Percentiles rank a stretch among this genome's conserved stretches.
Evolutionary conservation across 2,329 filamentous ascomycete genomes (phyloP).

Genomic region (Rosellinia necatrix): DNA sequence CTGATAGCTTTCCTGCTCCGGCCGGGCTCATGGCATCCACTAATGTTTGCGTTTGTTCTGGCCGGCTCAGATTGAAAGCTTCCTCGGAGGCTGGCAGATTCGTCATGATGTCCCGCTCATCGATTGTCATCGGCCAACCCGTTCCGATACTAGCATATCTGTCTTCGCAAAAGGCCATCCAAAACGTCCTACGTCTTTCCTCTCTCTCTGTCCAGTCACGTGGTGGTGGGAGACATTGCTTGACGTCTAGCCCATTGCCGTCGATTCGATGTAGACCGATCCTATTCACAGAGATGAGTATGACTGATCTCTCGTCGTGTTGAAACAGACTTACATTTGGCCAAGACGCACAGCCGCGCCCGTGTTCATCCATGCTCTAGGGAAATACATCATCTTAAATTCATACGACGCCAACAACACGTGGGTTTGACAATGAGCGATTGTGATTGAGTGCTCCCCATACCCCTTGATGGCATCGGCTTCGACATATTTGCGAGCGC

Average conservation of each 20-base stretch:
- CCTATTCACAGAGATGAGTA: constrained; percentile 66
- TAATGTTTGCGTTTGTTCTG: constrained; percentile 73
- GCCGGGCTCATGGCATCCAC: constrained; percentile 70
- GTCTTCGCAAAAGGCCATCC: constrained; percentile 90
- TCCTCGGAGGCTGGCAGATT: constrained; percentile 84
- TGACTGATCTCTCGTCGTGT: constrained; percentile 45
- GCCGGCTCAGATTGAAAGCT: constrained; percentile 78
- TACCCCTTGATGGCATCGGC: constrained; percentile 89
- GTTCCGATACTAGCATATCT: constrained; percentile 95
- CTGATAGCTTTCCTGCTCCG: constrained; percentile 74
- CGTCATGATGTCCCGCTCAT: constrained; percentile 88
- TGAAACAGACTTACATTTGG: constrained; percentile 69
- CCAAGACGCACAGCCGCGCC: constrained; percentile 79
- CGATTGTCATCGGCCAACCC: constrained; percentile 93
- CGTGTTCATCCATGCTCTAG: constrained; percentile 90
- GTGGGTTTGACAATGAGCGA: constrained; percentile 87
- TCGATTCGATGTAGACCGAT: constrained; percentile 90
- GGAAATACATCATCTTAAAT: constrained; percentile 98
- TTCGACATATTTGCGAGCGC: constrained; percentile 88
- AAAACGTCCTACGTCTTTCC: constrained; percentile 89
- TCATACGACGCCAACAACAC: constrained; percentile 81
- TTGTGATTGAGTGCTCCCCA: constrained; percentile 84
- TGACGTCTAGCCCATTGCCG: constrained; percentile 81
- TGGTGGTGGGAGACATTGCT: constrained; percentile 84
- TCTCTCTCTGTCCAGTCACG: constrained; percentile 94